A percentile compares a stretch with the other conserved stretches of the same genome.
These are phyloP conservation scores for Fusarium transvaalense DNA, from an alignment of 2,329 filamentous ascomycete species.

Conservation along the genomic window DNA sequence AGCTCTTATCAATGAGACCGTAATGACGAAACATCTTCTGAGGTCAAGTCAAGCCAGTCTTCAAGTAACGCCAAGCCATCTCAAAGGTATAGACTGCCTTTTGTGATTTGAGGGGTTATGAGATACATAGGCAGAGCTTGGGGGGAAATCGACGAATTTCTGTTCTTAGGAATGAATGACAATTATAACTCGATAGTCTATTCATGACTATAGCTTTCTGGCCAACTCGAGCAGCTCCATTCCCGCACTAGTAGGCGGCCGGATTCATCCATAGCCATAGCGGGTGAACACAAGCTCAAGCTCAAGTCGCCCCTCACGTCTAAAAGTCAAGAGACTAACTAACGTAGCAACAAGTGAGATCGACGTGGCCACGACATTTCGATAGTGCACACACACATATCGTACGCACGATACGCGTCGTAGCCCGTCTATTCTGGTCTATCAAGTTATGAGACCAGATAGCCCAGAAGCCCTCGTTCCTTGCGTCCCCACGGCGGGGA, in stretches of 20 bases:
- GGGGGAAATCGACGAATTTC: not conserved
- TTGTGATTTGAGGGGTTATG: not conserved
- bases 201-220: not conserved
- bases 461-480: constrained; percentile 18
- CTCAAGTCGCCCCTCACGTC: constrained; percentile 13
- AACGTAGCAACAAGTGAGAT: constrained; percentile 7
- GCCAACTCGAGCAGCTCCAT: not conserved
- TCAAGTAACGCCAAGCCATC: not conserved
- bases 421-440: constrained; percentile 3
- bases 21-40: not conserved
- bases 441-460: constrained; percentile 24
- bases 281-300: constrained; percentile 14
- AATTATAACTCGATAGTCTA: constrained; percentile 3
- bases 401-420: constrained; percentile 2
- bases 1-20: not conserved
- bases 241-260: not conserved
- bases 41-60: not conserved
- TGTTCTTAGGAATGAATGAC: constrained; percentile 21
- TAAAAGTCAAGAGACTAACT: not conserved
- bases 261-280: constrained; percentile 14
- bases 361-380: constrained; percentile 26
- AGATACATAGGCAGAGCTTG: not conserved
- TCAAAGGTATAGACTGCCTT: not conserved
- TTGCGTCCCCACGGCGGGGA: constrained; percentile 33
- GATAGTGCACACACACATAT: constrained; percentile 8